Evolutionary conservation across 805 yeast genomes (phyloP), one percentile per base, ranked within the genome.

Genomic region (Nakazawaea ambrosiae): DNA sequence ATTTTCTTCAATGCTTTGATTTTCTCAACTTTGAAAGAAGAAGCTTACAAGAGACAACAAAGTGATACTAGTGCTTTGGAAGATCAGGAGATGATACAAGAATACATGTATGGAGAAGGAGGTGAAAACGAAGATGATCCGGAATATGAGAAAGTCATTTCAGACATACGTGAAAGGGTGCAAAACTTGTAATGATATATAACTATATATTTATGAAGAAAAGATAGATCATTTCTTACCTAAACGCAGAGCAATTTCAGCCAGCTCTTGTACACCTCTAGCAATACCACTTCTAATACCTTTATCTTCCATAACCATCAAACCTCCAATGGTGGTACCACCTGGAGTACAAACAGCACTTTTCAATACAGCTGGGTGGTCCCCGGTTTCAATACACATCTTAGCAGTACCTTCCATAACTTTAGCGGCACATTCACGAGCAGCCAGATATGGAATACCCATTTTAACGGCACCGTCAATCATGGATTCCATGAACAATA

Each of bases 261-360:
- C 86, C 25, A 97, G 90, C 55, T 87, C 95, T 58, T 85, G 87
- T 19, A 92, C 82, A 27, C 95, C 96, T 50, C 87, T 73, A 33
- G 94, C 76, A 50, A 92, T 82, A 18, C 87, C 90, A 32, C 86
- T 73, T 63, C 96, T 81, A 33, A 92, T 83, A 35, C 90, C 94
- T 34, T 76, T 77, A 48, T 87, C 96, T 65, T 92, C 98, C 81
- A 92, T 78, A 46, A 79, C 86, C 59, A 90, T 71, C 41, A 92
- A 66, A 0, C 98, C 98, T 8, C 95, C 95, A 56, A 92, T 92
- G 4, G 98, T 92, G 35, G 97, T 89, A 24, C 98, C 98, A 22
- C 92, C 98, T 18, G 98, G 98, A 0, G 98, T 92, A 55, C 96
- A 88, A 7, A 92, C 92, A 49, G 79, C 81, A 55, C 83, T 78